Evolutionary conservation across 2,329 filamentous ascomycete genomes (phyloP).

Genomic region (Parascedosporium putredinis): DNA sequence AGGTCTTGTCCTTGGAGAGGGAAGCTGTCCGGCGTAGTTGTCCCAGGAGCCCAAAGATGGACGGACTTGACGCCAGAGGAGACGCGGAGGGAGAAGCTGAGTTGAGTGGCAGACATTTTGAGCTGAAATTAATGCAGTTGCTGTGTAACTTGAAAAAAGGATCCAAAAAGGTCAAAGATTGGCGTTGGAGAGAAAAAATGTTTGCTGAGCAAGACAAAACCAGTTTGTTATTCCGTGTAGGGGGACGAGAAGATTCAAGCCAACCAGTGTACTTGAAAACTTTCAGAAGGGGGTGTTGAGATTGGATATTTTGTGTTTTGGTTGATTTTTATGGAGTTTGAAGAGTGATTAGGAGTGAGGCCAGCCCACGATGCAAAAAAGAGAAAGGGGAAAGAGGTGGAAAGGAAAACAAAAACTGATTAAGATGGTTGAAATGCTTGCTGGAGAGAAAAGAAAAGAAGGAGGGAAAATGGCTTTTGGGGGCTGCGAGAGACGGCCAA

Average conservation of each 20-base stretch:
- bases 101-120: slow-evolving; percentile 49
- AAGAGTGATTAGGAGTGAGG: slow-evolving; percentile 27
- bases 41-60: slow-evolving; percentile 98
- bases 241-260: slow-evolving; percentile 6
- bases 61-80: slow-evolving; percentile 95
- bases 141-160: slow-evolving; percentile 11
- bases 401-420: slow-evolving; percentile 34
- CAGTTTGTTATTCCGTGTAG: slow-evolving; percentile 6
- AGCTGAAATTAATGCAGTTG: slow-evolving; percentile 9
- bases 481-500: slow-evolving; percentile 26
- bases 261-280: slow-evolving; percentile 10
- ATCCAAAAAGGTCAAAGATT: slow-evolving; percentile 9
- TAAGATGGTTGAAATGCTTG: slow-evolving; percentile 49
- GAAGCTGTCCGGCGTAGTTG: slow-evolving; percentile 89
- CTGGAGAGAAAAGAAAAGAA: slow-evolving; percentile 45
- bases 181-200: slow-evolving; percentile 14
- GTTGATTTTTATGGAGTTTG: slow-evolving; percentile 15
- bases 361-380: slow-evolving; percentile 37
- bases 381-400: slow-evolving; percentile 26
- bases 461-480: slow-evolving; percentile 20
- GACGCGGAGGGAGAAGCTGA: slow-evolving; percentile 92
- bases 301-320: slow-evolving; percentile 16
- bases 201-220: slow-evolving; percentile 16
- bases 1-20: slow-evolving; percentile 75
- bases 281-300: not conserved